These are phyloP conservation scores for Neurospora sublineolata DNA, from an alignment of 495 filamentous ascomycete species.

Conservation along the genomic window DNA sequence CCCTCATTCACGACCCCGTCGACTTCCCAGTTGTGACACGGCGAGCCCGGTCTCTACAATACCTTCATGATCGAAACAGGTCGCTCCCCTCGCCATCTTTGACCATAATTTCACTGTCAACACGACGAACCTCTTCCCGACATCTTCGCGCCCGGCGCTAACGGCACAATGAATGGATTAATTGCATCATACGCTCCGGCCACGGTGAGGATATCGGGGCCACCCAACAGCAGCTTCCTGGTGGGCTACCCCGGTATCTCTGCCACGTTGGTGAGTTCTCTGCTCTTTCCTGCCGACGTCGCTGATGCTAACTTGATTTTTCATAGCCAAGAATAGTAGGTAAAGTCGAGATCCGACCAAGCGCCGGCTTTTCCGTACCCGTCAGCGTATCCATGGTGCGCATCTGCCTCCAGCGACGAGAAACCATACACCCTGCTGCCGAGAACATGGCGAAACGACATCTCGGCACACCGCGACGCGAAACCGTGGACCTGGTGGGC, in stretches of 20 bases:
- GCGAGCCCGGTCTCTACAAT: conserved; percentile 11
- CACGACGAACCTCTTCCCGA: neutral
- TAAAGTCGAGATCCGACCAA: conserved; percentile 92
- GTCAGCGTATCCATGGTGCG: conserved; percentile 88
- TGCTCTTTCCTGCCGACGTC: neutral
- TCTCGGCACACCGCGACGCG: conserved; percentile 82
- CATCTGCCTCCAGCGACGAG: conserved; percentile 82
- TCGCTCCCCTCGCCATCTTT: conserved; percentile 7
- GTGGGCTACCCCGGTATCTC: conserved; percentile 98
- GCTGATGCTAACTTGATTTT: conserved; percentile 15
- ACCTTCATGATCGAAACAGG: conserved; percentile 18
- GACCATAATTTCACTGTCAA: conserved; percentile 4
- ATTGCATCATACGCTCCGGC: conserved; percentile 37
- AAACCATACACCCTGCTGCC: conserved; percentile 92
- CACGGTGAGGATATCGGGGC: conserved; percentile 93
- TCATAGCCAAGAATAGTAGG: conserved; percentile 85
- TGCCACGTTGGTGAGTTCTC: conserved; percentile 72
- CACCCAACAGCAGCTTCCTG: conserved; percentile 91
- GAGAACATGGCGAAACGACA: conserved; percentile 89
- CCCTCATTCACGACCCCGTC: conserved; percentile 7
- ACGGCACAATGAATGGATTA: conserved; percentile 19
- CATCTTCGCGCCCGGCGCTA: conserved; percentile 6
- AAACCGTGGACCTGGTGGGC: conserved; percentile 83
- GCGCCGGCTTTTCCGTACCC: conserved; percentile 69
- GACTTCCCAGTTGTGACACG: conserved; percentile 7